Percentiles rank a stretch among this genome's conserved stretches.
These are phyloP conservation scores for Esteya vermicola DNA, from an alignment of 2,329 filamentous ascomycete genomes.

Conservation along the genomic window DNA sequence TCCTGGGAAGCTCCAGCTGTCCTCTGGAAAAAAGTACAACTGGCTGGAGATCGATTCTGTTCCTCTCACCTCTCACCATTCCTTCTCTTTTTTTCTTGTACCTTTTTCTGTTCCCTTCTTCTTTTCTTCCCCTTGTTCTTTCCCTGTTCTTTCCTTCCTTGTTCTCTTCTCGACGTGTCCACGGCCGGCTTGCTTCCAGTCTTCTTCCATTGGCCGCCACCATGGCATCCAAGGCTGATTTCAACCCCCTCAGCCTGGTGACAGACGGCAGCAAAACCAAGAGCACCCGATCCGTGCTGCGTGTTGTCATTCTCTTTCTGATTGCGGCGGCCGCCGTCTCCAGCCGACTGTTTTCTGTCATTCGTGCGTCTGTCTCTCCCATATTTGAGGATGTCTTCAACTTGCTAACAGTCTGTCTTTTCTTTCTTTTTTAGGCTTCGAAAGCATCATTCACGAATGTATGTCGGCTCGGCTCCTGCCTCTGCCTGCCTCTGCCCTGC, in stretches of 20 bases:
- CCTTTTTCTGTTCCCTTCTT: background rate
- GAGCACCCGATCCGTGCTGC: slow-evolving; percentile 72
- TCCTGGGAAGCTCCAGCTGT: slow-evolving; percentile 6
- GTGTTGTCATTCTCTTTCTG: slow-evolving; percentile 76
- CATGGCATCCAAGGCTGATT: slow-evolving; percentile 11
- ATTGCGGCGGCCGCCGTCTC: slow-evolving; percentile 87
- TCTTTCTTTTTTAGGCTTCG: slow-evolving; percentile 51
- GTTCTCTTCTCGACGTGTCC: slow-evolving; percentile 21
- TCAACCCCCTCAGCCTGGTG: slow-evolving; percentile 41
- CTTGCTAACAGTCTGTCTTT: background rate
- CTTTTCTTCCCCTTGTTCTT: background rate
- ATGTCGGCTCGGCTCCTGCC: slow-evolving; percentile 26
- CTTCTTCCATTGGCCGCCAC: no score
- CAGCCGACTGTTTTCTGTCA: slow-evolving; percentile 94
- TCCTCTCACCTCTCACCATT: background rate
- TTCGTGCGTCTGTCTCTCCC: slow-evolving; percentile 49
- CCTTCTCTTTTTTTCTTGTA: background rate
- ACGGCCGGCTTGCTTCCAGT: no score
- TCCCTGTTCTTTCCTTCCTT: background rate
- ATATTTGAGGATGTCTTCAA: slow-evolving; percentile 6
- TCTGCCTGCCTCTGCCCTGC: slow-evolving; percentile 7
- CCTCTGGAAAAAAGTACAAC: slow-evolving; percentile 1
- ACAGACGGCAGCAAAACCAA: slow-evolving; percentile 66
- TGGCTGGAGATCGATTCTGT: background rate
- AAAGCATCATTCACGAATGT: slow-evolving; percentile 99